Base-by-base conservation (phyloP, 2,329 filamentous ascomycete genomes). In the Penicillium thymicola region DNA sequence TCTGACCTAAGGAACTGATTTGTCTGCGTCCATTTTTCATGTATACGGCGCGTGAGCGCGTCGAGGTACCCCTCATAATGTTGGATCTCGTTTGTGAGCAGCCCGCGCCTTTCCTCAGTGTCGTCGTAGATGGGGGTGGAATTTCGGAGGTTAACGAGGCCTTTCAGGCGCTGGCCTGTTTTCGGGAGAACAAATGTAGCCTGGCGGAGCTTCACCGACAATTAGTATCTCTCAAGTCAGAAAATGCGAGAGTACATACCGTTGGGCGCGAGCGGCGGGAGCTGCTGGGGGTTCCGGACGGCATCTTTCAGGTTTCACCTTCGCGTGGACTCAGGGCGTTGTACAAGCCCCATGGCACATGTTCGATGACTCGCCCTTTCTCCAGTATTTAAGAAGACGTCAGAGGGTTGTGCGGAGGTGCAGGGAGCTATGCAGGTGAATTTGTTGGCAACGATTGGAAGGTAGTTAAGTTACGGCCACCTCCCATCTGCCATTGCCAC, bases 151-250 rank as follows among this genome's bases (percentile, higher is more conserved):
- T 88, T 93, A 65, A 96, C 91, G 59, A 88, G 83, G 60, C 89
- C 89, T 68, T 86, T 88, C 45, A 91, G 84, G 61, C 92, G 89
- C 74, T 96, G 89, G 67, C 93, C 92, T 3, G 92, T 97, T 57
- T 83, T 81, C 8, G 93, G 92, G 53, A 96, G 83, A 65, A 97
- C 89, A 72, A 95, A 92, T 43, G 90, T 94, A 63, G 90, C 90
- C 71, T 93, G 89, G 64, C 89, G 87, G 59, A 95, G 81, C 82
- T 92, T 65, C 37, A 59, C 23, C 41, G 36, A 44, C 21, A 18
- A 27, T 62, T 37, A 61, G 56, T 34, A 56, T 43, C 10, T 36
- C 9, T 14, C 30, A 27, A 32, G 45, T 44, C 53, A 48, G 47
- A 36, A 34, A 27, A 36, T 44, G 45, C 23, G 53, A 46, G 43